Base-by-base conservation (phyloP, 2,329 filamentous ascomycete genomes). In the Saccharata proteae region DNA sequence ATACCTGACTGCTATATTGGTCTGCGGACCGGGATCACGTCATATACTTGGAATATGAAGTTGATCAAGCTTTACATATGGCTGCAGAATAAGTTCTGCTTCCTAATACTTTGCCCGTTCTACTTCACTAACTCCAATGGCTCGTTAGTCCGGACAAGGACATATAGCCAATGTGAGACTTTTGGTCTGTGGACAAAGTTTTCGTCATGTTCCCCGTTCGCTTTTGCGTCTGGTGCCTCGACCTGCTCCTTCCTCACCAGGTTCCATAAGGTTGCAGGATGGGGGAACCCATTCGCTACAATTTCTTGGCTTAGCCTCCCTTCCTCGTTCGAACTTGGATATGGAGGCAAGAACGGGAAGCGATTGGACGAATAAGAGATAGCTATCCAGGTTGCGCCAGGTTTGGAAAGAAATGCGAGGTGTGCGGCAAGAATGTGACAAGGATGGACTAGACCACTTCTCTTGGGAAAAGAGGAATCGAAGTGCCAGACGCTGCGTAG, bases 321-420 rank as follows among this genome's bases (percentile, higher is more conserved):
- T 19, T 37, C 30, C 5, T 32, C 29, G 5, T 35, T 43, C 1
- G 28, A 24, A 5, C 37, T 38, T 11, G 43, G 43, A 8, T 16
- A 26, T 5, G 40, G 37, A 29, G 40, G 35, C 4, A 54, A 25
- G 29, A 59, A 61, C 2, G 51, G 50, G 30, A 57, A 61, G 10
- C 58, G 49, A 13, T 55, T 51, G n/a, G 42, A 39, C 0, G 52
- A 55, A 37, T 59, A 61, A 0, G 55, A 58, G 3, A 60, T 36
- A 4, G 49, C 40, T 27, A 62, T 49, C 58, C 58, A 61, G 14
- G 43, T 45, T 4, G 47, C 54, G 4, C 44, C 44, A 2, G 57
- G 53, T 3, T 56, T 53, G 1, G 55, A 45, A 4, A 59, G 35
- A 3, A 52, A 43, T 1, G 58, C 57, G 6, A 62, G 43, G 36